These are phyloP conservation scores for Amanita fuliginea DNA, from an alignment of 768 basidiomycete species.

Conservation along the genomic window DNA sequence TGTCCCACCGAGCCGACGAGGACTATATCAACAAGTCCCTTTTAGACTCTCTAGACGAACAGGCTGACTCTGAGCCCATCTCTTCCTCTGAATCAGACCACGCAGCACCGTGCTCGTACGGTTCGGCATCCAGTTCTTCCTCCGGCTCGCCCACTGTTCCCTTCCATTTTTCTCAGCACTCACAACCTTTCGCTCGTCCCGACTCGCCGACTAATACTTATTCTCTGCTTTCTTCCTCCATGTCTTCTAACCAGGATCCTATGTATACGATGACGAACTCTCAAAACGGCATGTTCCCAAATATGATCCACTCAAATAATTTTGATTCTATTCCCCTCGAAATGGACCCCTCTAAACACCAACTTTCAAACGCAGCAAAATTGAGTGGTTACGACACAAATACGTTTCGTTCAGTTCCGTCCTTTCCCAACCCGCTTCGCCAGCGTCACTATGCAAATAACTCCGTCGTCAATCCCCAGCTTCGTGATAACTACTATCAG, in stretches of 20 bases:
- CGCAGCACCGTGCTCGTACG: conserved; percentile 34
- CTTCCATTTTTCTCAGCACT: conserved; percentile 39
- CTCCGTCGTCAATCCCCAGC: conserved; percentile 17
- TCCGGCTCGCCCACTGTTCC: conserved; percentile 47
- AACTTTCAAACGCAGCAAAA: conserved; percentile 20
- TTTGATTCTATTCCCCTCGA: conserved; percentile 25
- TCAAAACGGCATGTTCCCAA: conserved; percentile 24
- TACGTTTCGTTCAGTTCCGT: conserved; percentile 24
- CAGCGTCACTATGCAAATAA: conserved; percentile 26
- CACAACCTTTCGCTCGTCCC: conserved; percentile 27
- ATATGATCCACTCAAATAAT: conserved; percentile 21
- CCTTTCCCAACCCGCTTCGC: conserved; percentile 30
- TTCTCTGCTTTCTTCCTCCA: conserved; percentile 19
- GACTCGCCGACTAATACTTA: conserved; percentile 37
- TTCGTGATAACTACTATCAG: conserved; percentile 20
- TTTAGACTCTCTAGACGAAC: conserved; percentile 72
- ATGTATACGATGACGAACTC: conserved; percentile 21
- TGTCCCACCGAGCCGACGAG: conserved; percentile 46
- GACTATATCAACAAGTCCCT: conserved; percentile 82
- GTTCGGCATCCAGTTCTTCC: conserved; percentile 41
- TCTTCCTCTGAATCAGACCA: conserved; percentile 41
- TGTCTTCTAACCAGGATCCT: conserved; percentile 14
- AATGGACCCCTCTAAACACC: conserved; percentile 25
- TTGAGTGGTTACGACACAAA: conserved; percentile 21
- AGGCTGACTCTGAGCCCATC: conserved; percentile 70